Base-by-base conservation (phyloP, 2,329 filamentous ascomycete species). In the Diaporthe sp. region DNA sequence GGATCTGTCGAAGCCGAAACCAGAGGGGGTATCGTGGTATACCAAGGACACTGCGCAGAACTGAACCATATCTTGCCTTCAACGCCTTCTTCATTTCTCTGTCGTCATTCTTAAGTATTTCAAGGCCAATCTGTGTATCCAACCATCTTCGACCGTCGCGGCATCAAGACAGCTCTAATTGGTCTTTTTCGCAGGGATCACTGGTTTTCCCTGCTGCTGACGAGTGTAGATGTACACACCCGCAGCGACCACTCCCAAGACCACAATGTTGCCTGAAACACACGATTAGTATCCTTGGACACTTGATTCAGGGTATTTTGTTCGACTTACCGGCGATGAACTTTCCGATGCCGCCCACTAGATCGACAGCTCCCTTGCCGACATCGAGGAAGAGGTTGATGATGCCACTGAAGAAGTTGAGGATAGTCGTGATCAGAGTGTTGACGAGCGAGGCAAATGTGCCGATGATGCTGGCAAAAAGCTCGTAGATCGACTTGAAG, bases 401-500 rank as follows among this genome's bases (percentile, higher is more conserved):
- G 62, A 86, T 57, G 37, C 85, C 84, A 28, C 79, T 79, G 75
- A 86, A 79, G 77, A 86, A 83, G 78, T 80, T 79, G 67, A 85
- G 74, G 61, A 85, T 72, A 17, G 83, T 81, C 28, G 78, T 79
- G 62, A 86, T 51, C 42, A 84, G 58, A 46, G 81, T 81, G 59
- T 84, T 81, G 19, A 86, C 74, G 46, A 86, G 51, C 73, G 81
- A 67, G 77, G 82, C 83, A 58, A 82, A 68, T n/a, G 84, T 81
- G 46, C 79, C 78, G 39, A 86, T 77, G 67, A 87, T 75, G 7
- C 84, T 85, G 46, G 82, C 79, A 53, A 86, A 75, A 42, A 87
- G 83, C 80, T 86, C 85, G 75, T 83, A 85, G 79, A 86, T 80
- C 79, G 84, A 86, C 78, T 82, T 84, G 79, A 86, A 79, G 67